Evolutionary conservation across 371 early-diverging fungal genomes (phyloP).

Genomic region (Nematocida ausubeli): DNA sequence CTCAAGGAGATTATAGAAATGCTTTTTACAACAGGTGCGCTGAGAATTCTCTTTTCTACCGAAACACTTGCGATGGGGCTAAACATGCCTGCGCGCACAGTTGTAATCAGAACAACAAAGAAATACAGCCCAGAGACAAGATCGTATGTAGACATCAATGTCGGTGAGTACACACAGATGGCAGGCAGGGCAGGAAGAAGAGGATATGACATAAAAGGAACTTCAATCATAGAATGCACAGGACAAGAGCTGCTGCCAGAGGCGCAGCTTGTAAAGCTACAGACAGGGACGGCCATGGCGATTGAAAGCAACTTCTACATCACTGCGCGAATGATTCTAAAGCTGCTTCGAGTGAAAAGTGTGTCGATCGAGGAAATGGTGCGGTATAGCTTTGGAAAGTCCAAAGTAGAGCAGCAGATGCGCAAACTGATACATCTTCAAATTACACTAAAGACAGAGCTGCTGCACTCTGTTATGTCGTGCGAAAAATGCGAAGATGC

Average conservation of each 20-base stretch:
- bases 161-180: conserved; percentile 97
- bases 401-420: conserved; percentile 56
- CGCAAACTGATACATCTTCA: conserved; percentile 48
- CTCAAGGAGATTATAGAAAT: conserved; percentile 93
- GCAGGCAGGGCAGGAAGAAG: conserved; percentile 94
- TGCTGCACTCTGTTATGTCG: background rate
- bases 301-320: conserved; percentile 65
- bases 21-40: conserved; percentile 80
- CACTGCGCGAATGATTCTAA: conserved; percentile 63
- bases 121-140: conserved; percentile 70
- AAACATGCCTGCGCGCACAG: conserved; percentile 91
- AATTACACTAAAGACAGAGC: conserved; percentile 26
- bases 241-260: conserved; percentile 64
- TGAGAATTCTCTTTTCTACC: conserved; percentile 83
- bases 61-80: conserved; percentile 97
- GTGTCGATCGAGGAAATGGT: conserved; percentile 66
- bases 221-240: conserved; percentile 76
- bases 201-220: conserved; percentile 84
- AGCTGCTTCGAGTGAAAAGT: conserved; percentile 57
- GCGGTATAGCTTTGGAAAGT: conserved; percentile 64
- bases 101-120: conserved; percentile 81
- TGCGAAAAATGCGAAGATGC: conserved; percentile 53
- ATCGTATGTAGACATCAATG: conserved; percentile 75
- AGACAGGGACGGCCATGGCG: conserved; percentile 53
- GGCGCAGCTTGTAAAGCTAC: conserved; percentile 52